Base-by-base conservation (phyloP, 2,329 filamentous ascomycete genomes). In the Xylariaceae sp. region DNA sequence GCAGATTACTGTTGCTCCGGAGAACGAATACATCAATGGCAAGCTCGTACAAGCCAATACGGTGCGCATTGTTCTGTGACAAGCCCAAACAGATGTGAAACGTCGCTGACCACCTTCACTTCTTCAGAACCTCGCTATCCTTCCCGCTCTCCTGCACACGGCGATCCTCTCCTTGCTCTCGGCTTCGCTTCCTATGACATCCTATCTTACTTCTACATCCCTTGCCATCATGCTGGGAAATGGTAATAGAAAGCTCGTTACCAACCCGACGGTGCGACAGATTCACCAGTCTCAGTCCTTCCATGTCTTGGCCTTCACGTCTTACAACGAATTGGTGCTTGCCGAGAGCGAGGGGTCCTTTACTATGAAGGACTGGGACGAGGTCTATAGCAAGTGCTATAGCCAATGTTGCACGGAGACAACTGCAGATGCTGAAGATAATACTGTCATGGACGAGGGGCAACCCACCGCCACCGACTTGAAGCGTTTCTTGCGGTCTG, bases 231-330 rank as follows among this genome's bases (percentile, higher is more conserved):
- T 78, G 17, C 68, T 74, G 51, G 69, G 77, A 62, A 70, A 74
- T 58, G 70, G 73, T 35, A 70, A 69, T 35, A 75, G 73, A 53
- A 72, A 74, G 52, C 74, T 86, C 37, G 72, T 85, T 35, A 74
- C 78, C 34, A 82, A 87, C 57, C 91, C 91, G 5, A 84, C 82
- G 3, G 78, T 84, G 4, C 77, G 82, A 18, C 80, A 89, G 61
- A 79, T 87, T 51, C 79, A 84, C 64, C 75, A 77, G 51, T 87
- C 88, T 9, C 80, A 77, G 57, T 95, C 91, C 4, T 76, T 90
- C 18, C 93, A 97, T 71, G 90, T 89, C n/a, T 80, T 97, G 59
- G 88, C 86, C 4, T 96, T 94, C 72, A 88, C 87, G n/a, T 86
- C 87, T 1, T 78, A 85, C 55, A 83, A 87, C 7, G 85, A 90